Conservation (phyloP, 2,329 filamentous ascomycete genomes). For the Hymenoscyphus scutula region DNA sequence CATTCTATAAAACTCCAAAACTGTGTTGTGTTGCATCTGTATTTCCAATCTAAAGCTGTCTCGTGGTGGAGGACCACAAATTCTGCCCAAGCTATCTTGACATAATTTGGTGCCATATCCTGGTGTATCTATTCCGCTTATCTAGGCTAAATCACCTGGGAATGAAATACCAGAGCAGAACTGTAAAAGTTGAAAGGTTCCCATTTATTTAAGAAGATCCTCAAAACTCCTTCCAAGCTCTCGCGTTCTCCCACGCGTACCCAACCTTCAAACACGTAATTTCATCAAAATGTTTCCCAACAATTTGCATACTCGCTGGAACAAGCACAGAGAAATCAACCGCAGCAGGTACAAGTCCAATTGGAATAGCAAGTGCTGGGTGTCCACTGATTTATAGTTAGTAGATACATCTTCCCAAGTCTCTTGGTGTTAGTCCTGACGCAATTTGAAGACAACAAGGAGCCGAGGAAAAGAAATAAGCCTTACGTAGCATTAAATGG, state of each 20-base stretch:
- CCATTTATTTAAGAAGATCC: neutral
- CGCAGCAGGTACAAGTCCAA: slow-evolving; percentile 42
- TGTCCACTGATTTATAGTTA: slow-evolving; percentile 40
- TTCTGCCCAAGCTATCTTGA: no score
- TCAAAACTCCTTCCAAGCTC: slow-evolving; percentile 23
- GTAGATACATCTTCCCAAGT: neutral
- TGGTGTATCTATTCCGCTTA: no score
- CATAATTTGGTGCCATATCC: no score
- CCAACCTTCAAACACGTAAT: slow-evolving; percentile 44
- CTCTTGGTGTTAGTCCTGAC: neutral
- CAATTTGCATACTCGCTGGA: slow-evolving; percentile 55
- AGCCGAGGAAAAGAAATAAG: neutral
- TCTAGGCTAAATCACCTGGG: no score
- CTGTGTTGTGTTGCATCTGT: no score
- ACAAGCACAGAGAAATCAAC: slow-evolving; percentile 40
- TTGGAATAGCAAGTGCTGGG: slow-evolving; percentile 51
- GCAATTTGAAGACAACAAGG: neutral
- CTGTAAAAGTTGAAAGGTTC: no score
- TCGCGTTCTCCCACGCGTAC: slow-evolving; percentile 44
- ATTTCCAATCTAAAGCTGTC: no score
- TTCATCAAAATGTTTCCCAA: slow-evolving; percentile 52
- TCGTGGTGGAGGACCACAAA: no score
- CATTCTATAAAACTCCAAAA: no score
- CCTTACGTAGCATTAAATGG: slow-evolving; percentile 50
- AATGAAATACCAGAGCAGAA: no score